A percentile compares a stretch with the other conserved stretches of the same genome.
Evolutionary conservation across 768 basidiomycete genomes (phyloP).

Genomic region (Tricholoma matsutake): DNA sequence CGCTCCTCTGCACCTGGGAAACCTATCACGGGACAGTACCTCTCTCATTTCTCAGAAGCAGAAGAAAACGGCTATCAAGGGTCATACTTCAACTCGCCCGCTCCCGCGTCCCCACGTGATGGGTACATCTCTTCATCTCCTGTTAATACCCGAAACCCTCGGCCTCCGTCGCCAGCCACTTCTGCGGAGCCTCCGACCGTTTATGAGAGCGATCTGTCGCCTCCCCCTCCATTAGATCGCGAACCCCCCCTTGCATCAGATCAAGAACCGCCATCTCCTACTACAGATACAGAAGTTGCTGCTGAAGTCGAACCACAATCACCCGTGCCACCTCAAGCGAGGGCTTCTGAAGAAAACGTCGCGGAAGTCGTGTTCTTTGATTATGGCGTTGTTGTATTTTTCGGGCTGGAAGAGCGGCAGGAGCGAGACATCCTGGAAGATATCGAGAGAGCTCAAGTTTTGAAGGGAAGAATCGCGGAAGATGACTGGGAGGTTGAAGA

Average conservation of each 20-base stretch:
- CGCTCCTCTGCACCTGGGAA: constrained; percentile 75
- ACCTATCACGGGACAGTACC: constrained; percentile 47
- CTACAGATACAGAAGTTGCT: constrained; percentile 6
- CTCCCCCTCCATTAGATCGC: constrained; percentile 5
- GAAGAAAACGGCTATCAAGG: constrained; percentile 91
- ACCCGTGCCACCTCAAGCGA: constrained; percentile 12
- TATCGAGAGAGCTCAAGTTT: constrained; percentile 63
- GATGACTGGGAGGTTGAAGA: constrained; percentile 91
- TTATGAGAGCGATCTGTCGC: not conserved
- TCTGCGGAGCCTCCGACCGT: constrained; percentile 8
- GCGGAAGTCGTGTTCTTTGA: constrained; percentile 80
- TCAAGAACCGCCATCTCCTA: constrained; percentile 9
- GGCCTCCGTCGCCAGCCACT: not conserved
- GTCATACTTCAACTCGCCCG: constrained; percentile 61
- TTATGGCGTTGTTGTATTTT: constrained; percentile 91
- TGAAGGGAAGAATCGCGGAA: constrained; percentile 59
- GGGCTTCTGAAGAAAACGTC: constrained; percentile 43
- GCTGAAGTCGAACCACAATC: constrained; percentile 4
- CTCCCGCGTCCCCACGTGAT: constrained; percentile 35
- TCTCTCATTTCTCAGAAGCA: constrained; percentile 74
- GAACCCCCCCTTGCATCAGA: constrained; percentile 10
- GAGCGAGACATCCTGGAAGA: constrained; percentile 87
- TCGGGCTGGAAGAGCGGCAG: constrained; percentile 76
- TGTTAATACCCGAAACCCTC: constrained; percentile 29
- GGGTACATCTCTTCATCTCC: constrained; percentile 64